Evolutionary conservation across 805 yeast genomes (phyloP).

Genomic region (Zygosaccharomyces siamensis): DNA sequence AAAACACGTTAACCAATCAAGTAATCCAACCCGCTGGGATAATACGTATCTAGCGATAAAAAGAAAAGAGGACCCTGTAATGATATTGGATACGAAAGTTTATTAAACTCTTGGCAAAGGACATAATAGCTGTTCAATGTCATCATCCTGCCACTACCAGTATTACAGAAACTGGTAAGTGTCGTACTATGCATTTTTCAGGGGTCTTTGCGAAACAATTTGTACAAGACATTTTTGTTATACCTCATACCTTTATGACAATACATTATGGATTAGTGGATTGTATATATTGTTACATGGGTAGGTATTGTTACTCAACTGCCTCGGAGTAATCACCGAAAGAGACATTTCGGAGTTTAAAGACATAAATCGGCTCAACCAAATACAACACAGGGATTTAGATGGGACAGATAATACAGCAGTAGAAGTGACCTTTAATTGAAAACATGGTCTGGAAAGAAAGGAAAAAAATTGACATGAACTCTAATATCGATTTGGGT

Average conservation of each 20-base stretch:
- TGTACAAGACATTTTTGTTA: no score
- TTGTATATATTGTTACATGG: no score
- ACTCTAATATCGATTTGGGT: not conserved
- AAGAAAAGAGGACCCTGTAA: not conserved
- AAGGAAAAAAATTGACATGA: no score
- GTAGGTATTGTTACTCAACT: no score
- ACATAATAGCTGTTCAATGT: not conserved
- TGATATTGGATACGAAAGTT: not conserved
- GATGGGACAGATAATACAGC: not conserved
- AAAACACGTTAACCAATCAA: no score
- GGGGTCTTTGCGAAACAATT: no score
- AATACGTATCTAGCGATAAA: not conserved
- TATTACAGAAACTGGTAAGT: not conserved
- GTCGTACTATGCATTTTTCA: not conserved
- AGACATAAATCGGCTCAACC: not conserved
- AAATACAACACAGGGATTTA: not conserved
- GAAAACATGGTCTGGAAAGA: not conserved
- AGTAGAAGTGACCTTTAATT: not conserved
- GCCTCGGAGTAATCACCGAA: not conserved
- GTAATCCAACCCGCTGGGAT: not conserved
- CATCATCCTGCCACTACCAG: not conserved
- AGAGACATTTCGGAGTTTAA: not conserved
- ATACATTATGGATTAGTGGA: no score
- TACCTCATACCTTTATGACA: no score
- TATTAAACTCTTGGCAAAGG: constrained; percentile 3